Base-by-base conservation (phyloP, 1,139 yeast genomes). In the Saccharomyces hybrid region DNA sequence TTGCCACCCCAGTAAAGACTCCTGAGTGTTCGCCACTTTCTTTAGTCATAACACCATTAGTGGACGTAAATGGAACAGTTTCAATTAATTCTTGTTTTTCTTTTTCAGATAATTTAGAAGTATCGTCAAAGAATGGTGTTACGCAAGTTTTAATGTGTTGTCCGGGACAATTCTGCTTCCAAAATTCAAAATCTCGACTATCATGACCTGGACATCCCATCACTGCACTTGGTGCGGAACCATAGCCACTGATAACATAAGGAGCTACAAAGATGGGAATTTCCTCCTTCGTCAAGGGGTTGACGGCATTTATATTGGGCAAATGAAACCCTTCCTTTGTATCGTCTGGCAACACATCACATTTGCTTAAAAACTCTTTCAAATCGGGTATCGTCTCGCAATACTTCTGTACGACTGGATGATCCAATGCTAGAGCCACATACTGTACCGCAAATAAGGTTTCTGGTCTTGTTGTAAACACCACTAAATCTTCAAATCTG, bases 191-290 rank as follows among this genome's bases (percentile, higher is more conserved):
- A 66, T 93, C 99, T 57, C 98, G 77, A 48, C 75, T 74, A 67
- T 93, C 98, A 68, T 91, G 98, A 0, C 86, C 96, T 1, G 99
- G 99, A 63, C 95, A 88, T 1, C 99, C 99, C 98, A 93, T 91
- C 0, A 93, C 98, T 0, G 96, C 96, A 48, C 96, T 96, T 58
- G 53, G 44, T n/a, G 23, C 42, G 2, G 81, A 81, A 0, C 97
- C 98, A 66, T 91, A 91, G 4, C 79, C 74, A 4, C 87, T 83
- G 42, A 91, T 69, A 0, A 93, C 98, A 69, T 90, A 93, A 0
- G 97, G 96, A 0, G 98, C 96, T 2, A 79, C 91, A 72, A 81
- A 93, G 0, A 93, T 82, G 0, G 97, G 97, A 5, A 91, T 60
- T 51, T 77, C 73, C 16, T 56, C 51, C 1, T 71, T 66, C 1